These are phyloP conservation scores for Bondarzewia mesenterica DNA, from an alignment of 1,284 basidiomycete species.

Conservation along the genomic window DNA sequence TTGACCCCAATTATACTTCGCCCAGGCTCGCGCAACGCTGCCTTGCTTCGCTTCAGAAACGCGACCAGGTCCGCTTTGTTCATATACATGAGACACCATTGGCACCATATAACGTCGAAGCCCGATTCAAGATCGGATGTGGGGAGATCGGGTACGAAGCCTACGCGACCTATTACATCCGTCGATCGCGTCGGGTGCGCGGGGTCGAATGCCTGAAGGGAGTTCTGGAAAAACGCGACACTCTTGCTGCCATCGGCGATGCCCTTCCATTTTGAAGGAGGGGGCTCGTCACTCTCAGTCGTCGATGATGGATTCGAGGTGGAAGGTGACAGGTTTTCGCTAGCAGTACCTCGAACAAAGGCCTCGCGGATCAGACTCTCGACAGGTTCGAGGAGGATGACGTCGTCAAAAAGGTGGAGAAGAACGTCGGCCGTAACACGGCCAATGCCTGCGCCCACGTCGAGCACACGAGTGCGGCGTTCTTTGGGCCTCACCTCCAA, in stretches of 20 bases:
- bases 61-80: constrained; percentile 67
- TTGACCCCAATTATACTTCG: constrained; percentile 76
- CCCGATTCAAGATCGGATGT: constrained; percentile 33
- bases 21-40: constrained; percentile 41
- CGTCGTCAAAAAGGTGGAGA: constrained; percentile 76
- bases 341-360: constrained; percentile 32
- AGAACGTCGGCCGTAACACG: constrained; percentile 83
- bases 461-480: constrained; percentile 64
- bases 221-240: constrained; percentile 73
- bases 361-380: constrained; percentile 71
- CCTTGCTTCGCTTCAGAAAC: constrained; percentile 62
- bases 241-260: constrained; percentile 58
- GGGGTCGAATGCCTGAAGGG: constrained; percentile 74
- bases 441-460: constrained; percentile 89
- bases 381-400: constrained; percentile 85
- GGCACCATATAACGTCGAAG: constrained; percentile 86
- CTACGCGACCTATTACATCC: constrained; percentile 35
- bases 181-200: constrained; percentile 25
- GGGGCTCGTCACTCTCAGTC: not conserved
- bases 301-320: not conserved
- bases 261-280: constrained; percentile 53
- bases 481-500: constrained; percentile 16
- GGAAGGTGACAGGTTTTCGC: constrained; percentile 7
- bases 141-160: constrained; percentile 31
- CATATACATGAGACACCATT: constrained; percentile 93